phyloP scores from a whole-genome alignment of 176 grass and related monocot genomes.

The Cenchrus fungigraminus region DNA sequence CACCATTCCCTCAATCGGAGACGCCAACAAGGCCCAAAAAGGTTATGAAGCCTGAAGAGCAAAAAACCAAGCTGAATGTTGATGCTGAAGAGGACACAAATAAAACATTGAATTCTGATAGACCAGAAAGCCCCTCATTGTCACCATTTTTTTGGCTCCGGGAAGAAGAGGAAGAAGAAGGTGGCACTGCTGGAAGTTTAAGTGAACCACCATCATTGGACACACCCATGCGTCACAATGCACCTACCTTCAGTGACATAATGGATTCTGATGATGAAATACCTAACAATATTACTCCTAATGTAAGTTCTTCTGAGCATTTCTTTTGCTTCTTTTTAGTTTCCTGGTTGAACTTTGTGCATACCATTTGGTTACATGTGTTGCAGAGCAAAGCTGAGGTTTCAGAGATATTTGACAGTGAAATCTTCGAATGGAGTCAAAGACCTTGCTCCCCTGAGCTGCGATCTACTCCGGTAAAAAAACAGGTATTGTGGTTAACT shows the following conservation, averaged over 20 bases:
- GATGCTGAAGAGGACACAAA: constrained; percentile 33
- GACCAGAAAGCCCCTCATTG: constrained; percentile 46
- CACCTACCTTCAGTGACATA: constrained; percentile 80
- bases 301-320: constrained; percentile 57
- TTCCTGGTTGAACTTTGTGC: constrained; percentile 30
- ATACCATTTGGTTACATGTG: constrained; percentile 35
- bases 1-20: constrained; percentile 59
- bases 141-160: constrained; percentile 80
- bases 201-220: constrained; percentile 50
- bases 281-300: constrained; percentile 52
- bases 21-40: constrained; percentile 61
- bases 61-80: constrained; percentile 34
- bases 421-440: constrained; percentile 93
- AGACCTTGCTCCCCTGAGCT: constrained; percentile 85
- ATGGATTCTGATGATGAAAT: constrained; percentile 71
- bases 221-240: constrained; percentile 59
- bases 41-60: constrained; percentile 54
- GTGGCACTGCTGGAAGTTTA: constrained; percentile 39
- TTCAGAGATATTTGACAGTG: constrained; percentile 61
- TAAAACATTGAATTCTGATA: constrained; percentile 33
- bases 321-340: neutral
- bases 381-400: constrained; percentile 69
- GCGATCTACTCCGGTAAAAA: constrained; percentile 68
- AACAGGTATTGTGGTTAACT: constrained; percentile 42
- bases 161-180: constrained; percentile 47